Conservation (phyloP, 2,329 filamentous ascomycete genomes). For the Penicillium sp. region DNA sequence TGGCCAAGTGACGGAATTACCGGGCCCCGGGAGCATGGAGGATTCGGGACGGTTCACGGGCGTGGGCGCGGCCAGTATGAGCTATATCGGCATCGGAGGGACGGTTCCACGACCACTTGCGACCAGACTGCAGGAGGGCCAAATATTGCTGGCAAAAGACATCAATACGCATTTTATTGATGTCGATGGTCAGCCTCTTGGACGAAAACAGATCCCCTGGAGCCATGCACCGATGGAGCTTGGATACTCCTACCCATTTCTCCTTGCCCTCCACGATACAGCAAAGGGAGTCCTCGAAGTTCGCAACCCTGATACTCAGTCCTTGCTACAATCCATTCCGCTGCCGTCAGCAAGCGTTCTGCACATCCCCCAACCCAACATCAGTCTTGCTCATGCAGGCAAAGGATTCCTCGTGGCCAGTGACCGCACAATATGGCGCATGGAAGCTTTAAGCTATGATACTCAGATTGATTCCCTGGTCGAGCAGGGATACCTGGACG, state of each 20-base stretch:
- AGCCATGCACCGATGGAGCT: slow-evolving; percentile 78
- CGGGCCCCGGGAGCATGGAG: slow-evolving; percentile 66
- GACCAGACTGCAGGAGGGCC: slow-evolving; percentile 70
- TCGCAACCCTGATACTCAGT: slow-evolving; percentile 84
- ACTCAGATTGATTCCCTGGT: slow-evolving; percentile 80
- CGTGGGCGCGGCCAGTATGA: slow-evolving; percentile 80
- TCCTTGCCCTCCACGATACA: slow-evolving; percentile 76
- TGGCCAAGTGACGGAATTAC: slow-evolving; percentile 69
- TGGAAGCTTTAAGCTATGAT: slow-evolving; percentile 89
- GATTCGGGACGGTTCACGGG: slow-evolving; percentile 73
- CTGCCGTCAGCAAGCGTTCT: slow-evolving; percentile 77
- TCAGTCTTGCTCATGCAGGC: slow-evolving; percentile 89
- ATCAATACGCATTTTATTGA: slow-evolving; percentile 93
- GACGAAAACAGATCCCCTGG: slow-evolving; percentile 90
- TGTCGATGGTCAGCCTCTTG: slow-evolving; percentile 70
- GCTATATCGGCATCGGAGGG: slow-evolving; percentile 89
- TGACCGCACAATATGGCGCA: slow-evolving; percentile 89
- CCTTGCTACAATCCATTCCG: slow-evolving; percentile 76
- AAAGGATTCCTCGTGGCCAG: slow-evolving; percentile 94
- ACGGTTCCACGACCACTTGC: slow-evolving; percentile 88
- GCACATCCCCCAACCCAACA: slow-evolving; percentile 86
- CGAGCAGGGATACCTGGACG: slow-evolving; percentile 68
- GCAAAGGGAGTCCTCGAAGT: slow-evolving; percentile 83
- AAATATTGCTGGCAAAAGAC: slow-evolving; percentile 93
- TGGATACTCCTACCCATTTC: slow-evolving; percentile 94